Base-by-base conservation (phyloP, 1,284 basidiomycete species). In the Cutaneotrichosporon dermatis region DNA sequence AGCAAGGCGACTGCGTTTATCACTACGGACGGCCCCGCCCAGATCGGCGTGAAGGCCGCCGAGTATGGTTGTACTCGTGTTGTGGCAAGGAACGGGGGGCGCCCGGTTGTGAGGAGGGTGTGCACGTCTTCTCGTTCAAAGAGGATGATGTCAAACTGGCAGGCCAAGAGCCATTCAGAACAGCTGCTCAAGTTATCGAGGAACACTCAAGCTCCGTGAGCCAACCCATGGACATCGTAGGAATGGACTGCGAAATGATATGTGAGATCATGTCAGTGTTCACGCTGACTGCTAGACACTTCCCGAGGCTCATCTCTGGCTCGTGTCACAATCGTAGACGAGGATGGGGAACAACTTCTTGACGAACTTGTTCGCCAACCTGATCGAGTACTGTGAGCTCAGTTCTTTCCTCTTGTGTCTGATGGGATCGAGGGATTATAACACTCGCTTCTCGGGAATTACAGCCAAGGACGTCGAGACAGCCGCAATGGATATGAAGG, bases 201-300 rank as follows among this genome's bases (percentile, higher is more conserved):
- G 9, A 36, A 12, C 46, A 36, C 40, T 11, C 54, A 63, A 50
- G 51, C 11, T 11, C 39, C 12, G 25, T 55, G 55, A 58, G 1
- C 79, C 82, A 3, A 76, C 25, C 46, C 4, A 34, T 89, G 37
- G 88, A 90, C 55, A 83, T 92, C 2, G 89, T 87, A 6, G 89
- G 88, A 0, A 79, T 95, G 54, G 92, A 95, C 75, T 94, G 81
- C 72, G 93, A 97, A 75, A 92, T 96, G 89, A 83, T 94, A 34
- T 92, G 78, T 78, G 62, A 74, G 75, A 55, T 33, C 25, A 25
- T 25, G 25, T 25, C 25, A 25, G 25, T 25, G 25, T 25, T 25
- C 25, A 25, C 25, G 25, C 25, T 25, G 25, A 25, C 25, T 25
- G 25, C 25, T 25, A 78, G 76, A 91, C 77, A 90, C 90, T 0